phyloP scores from a whole-genome alignment of 2,329 filamentous ascomycete genomes.

The Dichotomopilus funicola region DNA sequence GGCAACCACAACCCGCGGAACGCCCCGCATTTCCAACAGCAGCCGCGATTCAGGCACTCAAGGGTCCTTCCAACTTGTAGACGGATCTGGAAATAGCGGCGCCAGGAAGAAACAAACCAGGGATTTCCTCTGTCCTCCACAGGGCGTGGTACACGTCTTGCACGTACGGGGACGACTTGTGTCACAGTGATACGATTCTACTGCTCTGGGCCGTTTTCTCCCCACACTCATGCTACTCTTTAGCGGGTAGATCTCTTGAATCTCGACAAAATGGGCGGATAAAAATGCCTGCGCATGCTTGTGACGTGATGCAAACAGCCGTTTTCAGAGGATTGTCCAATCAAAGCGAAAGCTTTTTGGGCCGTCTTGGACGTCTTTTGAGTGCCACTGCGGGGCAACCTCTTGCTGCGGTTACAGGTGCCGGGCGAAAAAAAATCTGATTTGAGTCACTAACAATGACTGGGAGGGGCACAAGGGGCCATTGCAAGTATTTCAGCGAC shows the following conservation, averaged over 20 bases:
- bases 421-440: conserved; percentile 24
- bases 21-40: background rate
- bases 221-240: background rate
- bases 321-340: conserved; percentile 16
- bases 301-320: conserved; percentile 16
- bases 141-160: too few relatives aligned
- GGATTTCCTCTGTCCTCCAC: too few relatives aligned
- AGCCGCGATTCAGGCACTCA: background rate
- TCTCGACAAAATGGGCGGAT: conserved; percentile 3
- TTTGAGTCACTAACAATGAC: conserved; percentile 22
- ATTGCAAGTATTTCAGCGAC: conserved; percentile 24
- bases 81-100: background rate
- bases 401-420: conserved; percentile 13
- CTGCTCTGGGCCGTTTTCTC: too few relatives aligned
- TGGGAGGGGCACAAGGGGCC: conserved; percentile 10
- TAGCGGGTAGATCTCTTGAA: background rate
- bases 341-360: conserved; percentile 9
- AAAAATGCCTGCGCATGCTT: conserved; percentile 8
- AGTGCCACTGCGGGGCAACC: conserved; percentile 25
- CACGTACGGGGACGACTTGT: too few relatives aligned
- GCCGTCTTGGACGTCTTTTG: conserved; percentile 9
- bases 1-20: too few relatives aligned
- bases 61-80: background rate
- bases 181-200: too few relatives aligned
- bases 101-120: background rate